These are phyloP conservation scores for Mollisia scopiformis DNA, from an alignment of 2,329 filamentous ascomycete species.

Conservation along the genomic window DNA sequence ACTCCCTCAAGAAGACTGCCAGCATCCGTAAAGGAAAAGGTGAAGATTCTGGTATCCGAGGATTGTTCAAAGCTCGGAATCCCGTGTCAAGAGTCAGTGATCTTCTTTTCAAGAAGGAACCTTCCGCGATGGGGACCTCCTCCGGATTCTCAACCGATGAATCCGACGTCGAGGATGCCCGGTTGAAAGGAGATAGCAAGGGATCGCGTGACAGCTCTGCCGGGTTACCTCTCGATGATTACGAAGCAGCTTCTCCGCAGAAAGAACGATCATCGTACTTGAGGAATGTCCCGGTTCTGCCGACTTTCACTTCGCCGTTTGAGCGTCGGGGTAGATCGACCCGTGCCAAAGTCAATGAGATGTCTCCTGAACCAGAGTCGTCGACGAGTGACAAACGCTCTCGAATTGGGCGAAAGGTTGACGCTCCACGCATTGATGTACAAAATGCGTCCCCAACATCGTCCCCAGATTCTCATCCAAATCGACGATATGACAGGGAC, in stretches of 20 bases:
- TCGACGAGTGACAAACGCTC: conserved; percentile 7
- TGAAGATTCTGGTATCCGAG: conserved; percentile 63
- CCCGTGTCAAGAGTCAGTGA: conserved; percentile 66
- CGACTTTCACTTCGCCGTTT: conserved; percentile 53
- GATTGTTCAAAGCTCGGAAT: conserved; percentile 76
- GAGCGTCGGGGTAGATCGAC: conserved; percentile 40
- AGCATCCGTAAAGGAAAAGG: conserved; percentile 49
- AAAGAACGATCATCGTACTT: conserved; percentile 28
- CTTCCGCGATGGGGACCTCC: conserved; percentile 42
- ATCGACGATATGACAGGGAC: conserved; percentile 17
- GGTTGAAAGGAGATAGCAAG: conserved; percentile 40
- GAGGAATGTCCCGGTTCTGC: conserved; percentile 46
- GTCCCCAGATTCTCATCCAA: conserved; percentile 22
- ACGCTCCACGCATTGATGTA: conserved; percentile 51
- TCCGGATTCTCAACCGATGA: conserved; percentile 49
- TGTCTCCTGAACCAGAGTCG: conserved; percentile 37
- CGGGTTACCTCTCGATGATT: conserved; percentile 16
- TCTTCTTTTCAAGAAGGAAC: conserved; percentile 61
- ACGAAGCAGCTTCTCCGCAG: conserved; percentile 13
- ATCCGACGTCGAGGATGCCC: conserved; percentile 49
- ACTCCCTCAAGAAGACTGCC: conserved; percentile 48
- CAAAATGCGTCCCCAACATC: conserved; percentile 38
- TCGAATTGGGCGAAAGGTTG: conserved; percentile 41
- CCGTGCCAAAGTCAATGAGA: conserved; percentile 29
- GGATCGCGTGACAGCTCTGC: conserved; percentile 43